Evolutionary conservation across 2,329 filamentous ascomycete genomes (phyloP).

Genomic region (Dactylellina haptotyla): DNA sequence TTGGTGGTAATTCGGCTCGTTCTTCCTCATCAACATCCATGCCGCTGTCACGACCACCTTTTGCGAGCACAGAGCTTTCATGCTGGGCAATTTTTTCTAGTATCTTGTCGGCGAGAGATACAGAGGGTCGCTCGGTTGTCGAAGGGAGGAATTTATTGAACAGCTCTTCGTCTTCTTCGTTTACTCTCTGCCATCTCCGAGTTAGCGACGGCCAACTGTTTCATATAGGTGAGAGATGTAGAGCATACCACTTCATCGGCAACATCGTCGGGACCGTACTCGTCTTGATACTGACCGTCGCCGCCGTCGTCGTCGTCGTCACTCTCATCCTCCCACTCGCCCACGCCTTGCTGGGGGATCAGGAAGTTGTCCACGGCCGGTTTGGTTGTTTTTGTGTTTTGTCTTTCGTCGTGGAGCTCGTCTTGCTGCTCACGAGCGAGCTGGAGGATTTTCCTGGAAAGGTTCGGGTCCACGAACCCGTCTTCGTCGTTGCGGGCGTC

Average conservation of each 20-base stretch:
- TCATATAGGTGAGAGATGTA: background rate
- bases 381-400: constrained; percentile 48
- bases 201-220: background rate
- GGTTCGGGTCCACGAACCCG: constrained; percentile 84
- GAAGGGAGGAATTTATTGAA: constrained; percentile 91
- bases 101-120: constrained; percentile 91
- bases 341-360: constrained; percentile 43
- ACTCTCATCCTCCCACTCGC: constrained; percentile 52
- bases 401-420: constrained; percentile 52
- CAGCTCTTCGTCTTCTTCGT: constrained; percentile 85
- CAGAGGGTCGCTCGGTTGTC: constrained; percentile 75
- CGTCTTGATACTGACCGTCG: constrained; percentile 53
- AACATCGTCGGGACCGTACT: constrained; percentile 45
- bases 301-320: constrained; percentile 56
- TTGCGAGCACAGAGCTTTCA: constrained; percentile 73
- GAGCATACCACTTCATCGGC: constrained; percentile 39
- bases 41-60: constrained; percentile 59
- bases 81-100: constrained; percentile 92
- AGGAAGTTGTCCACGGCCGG: constrained; percentile 55
- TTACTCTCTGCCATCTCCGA: constrained; percentile 73
- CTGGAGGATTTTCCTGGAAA: constrained; percentile 86
- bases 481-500: constrained; percentile 70
- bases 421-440: constrained; percentile 76
- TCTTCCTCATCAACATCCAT: constrained; percentile 69
- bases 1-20: constrained; percentile 84